These are phyloP conservation scores for Microglena sp. DNA, from an alignment of 139 green algal genomes.

Conservation along the genomic window DNA sequence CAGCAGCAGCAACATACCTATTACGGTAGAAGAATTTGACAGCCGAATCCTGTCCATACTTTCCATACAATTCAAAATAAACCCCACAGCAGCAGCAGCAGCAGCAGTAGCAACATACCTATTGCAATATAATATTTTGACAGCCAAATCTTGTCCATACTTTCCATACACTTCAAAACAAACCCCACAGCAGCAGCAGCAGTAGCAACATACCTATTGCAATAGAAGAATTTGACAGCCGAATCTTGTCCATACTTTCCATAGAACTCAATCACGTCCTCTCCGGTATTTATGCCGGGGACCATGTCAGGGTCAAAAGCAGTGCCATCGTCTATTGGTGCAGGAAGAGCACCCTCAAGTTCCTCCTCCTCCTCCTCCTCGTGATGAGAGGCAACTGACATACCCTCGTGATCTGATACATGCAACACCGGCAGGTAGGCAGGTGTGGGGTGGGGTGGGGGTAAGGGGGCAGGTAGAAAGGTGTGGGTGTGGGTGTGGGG, in stretches of 20 bases:
- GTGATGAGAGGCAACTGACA: not conserved
- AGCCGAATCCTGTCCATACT: too few relatives aligned
- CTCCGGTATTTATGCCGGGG: slow-evolving; percentile 47
- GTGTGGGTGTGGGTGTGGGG: not conserved
- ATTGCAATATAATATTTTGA: slow-evolving; percentile 82
- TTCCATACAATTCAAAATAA: too few relatives aligned
- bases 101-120: slow-evolving; percentile 26
- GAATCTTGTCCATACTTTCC: slow-evolving; percentile 60
- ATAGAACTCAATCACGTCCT: slow-evolving; percentile 69
- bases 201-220: slow-evolving; percentile 43
- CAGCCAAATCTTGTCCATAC: slow-evolving; percentile 54
- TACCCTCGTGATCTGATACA: slow-evolving; percentile 3
- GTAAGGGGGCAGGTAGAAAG: not conserved
- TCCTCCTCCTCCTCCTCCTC: not conserved
- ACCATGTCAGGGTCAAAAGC: slow-evolving; percentile 12
- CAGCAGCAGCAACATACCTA: too few relatives aligned
- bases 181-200: not conserved
- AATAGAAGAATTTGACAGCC: slow-evolving; percentile 77
- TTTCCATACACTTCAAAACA: slow-evolving; percentile 67
- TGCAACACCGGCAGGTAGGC: too few relatives aligned
- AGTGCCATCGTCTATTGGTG: not conserved
- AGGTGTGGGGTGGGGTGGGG: not conserved
- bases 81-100: too few relatives aligned
- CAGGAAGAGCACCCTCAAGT: not conserved
- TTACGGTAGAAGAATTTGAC: too few relatives aligned